Conservation (phyloP, 176 grass and related monocot genomes). For the Cenchrus americanus region DNA sequence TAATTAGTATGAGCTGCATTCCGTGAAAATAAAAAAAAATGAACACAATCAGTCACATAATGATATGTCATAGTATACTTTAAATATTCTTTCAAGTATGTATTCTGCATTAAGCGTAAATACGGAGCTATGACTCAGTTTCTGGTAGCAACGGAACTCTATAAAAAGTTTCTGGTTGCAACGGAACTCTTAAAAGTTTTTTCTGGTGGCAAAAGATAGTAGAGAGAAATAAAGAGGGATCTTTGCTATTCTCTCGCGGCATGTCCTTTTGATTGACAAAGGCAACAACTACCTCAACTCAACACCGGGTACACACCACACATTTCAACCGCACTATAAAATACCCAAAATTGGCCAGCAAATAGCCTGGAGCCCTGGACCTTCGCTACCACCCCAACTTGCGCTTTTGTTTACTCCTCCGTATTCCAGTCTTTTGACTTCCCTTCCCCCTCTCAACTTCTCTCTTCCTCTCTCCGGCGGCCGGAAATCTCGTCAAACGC, state of each 20-base stretch:
- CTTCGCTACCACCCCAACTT: background rate
- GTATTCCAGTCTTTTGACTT: slow-evolving; percentile 33
- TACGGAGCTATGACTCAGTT: background rate
- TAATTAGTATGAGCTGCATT: background rate
- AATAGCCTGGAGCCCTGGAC: background rate
- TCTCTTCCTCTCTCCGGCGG: background rate
- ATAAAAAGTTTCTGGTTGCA: too few species aligned
- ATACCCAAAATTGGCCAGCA: slow-evolving; percentile 36
- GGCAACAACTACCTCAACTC: slow-evolving; percentile 21
- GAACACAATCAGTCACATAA: background rate
- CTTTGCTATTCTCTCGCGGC: slow-evolving; percentile 16
- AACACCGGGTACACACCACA: background rate
- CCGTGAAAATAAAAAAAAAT: background rate
- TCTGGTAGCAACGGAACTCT: background rate
- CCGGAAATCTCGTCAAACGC: slow-evolving; percentile 31
- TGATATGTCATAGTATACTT: too few species aligned
- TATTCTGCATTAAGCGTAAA: too few species aligned
- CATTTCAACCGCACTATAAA: slow-evolving; percentile 52
- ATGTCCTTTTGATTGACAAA: slow-evolving; percentile 20
- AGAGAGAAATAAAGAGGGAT: background rate
- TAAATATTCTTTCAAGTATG: too few species aligned
- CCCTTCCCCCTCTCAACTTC: background rate
- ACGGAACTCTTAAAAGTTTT: too few species aligned
- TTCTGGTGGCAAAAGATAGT: background rate
- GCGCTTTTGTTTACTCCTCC: slow-evolving; percentile 36